Base-by-base conservation (phyloP, 345 rosid species). In the Excoecaria cochinchinensis region DNA sequence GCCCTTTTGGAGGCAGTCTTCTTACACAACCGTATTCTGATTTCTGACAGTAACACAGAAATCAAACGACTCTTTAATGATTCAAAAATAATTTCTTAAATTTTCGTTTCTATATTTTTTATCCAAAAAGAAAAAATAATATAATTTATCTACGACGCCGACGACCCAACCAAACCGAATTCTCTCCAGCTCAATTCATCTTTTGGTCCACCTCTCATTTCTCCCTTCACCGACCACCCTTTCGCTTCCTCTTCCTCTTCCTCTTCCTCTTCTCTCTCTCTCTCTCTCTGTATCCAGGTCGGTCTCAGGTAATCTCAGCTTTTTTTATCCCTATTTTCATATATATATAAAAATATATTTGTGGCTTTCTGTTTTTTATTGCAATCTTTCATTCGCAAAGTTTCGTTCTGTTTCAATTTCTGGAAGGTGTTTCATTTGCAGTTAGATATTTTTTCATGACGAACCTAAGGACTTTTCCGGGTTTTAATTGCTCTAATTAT, bases 401-500 rank as follows among this genome's bases (percentile, higher is more conserved):
- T n/a, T 8, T 40, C 31, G 39, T 53, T 40, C 70, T 31, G 0
- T 39, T 46, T 24, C n/a, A 67, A 39, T 22, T 24, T 70, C 59
- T 57, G 38, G 3, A 22, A 13, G 36, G 9, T 48, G 17, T 24
- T 19, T 40, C 21, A 19, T n/a, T n/a, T 56, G 2, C 51, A 25
- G 22, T 57, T 75, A 61, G 77, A 79, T 84, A 79, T 84, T 76
- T 76, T 77, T 71, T 56, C 39, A 15, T 79, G 66, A 51, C 10
- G 44, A 78, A 40, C 70, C 44, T 50, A 71, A 62, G 74, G 48
- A 69, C 58, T 24, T 60, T n/a, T 66, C 15, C 1, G 60, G 10
- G 44, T 40, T 64, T 39, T 42, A 67, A 6, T 8, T 44, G 53
- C 19, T 65, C 22, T 17, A 24, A 17, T 65, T 65, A 17, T 65